These are phyloP conservation scores for Elasticomyces elasticus DNA, from an alignment of 495 filamentous ascomycete species.

Conservation along the genomic window DNA sequence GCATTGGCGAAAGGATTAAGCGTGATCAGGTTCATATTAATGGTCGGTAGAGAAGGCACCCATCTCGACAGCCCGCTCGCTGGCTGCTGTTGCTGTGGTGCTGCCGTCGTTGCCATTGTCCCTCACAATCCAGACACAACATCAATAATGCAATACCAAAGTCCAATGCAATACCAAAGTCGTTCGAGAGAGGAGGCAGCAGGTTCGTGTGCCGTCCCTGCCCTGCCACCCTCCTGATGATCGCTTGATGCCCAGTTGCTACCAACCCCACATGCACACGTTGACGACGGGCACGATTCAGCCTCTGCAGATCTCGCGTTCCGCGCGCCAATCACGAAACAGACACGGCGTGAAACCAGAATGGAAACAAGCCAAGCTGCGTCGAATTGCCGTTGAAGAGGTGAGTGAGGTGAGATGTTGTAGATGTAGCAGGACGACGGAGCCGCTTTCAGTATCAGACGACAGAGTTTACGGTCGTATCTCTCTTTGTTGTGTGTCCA, in stretches of 20 bases:
- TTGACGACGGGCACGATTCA: not conserved
- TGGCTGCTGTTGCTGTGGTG: conserved; percentile 1
- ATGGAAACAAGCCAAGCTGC: no score
- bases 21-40: conserved; percentile 10
- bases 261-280: not conserved
- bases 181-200: not conserved
- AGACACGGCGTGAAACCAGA: not conserved
- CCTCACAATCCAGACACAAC: not conserved
- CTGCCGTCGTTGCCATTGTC: conserved; percentile 7
- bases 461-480: no score
- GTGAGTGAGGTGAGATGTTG: no score
- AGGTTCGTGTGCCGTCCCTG: not conserved
- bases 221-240: not conserved
- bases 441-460: no score
- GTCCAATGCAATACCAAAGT: not conserved
- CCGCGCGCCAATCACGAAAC: conserved; percentile 2
- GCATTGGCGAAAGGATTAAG: conserved; percentile 11
- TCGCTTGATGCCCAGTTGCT: not conserved
- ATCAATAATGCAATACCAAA: not conserved
- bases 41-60: conserved; percentile 13
- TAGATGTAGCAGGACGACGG: no score
- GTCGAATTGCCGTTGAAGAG: no score
- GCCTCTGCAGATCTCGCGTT: not conserved
- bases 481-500: no score
- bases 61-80: conserved; percentile 10